Evolutionary conservation across 2,329 filamentous ascomycete genomes (phyloP).

Genomic region (Trichoderma oligosporum): DNA sequence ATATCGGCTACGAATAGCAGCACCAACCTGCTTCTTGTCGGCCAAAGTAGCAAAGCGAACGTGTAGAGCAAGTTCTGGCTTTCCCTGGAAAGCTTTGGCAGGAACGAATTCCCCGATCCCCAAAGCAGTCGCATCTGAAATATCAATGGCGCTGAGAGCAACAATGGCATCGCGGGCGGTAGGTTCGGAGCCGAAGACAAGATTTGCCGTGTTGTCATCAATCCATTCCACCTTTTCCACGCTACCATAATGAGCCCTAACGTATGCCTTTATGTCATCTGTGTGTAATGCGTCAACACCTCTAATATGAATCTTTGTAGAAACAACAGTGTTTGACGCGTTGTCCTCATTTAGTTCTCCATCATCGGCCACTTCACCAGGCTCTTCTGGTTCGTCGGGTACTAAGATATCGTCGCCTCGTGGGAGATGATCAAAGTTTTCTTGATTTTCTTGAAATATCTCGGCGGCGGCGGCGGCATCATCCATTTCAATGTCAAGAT

Average conservation of each 20-base stretch:
- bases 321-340: slow-evolving; percentile 30
- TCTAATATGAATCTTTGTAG: slow-evolving; percentile 72
- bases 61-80: slow-evolving; percentile 65
- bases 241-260: slow-evolving; percentile 60
- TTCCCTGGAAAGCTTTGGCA: slow-evolving; percentile 64
- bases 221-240: slow-evolving; percentile 82
- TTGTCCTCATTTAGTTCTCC: slow-evolving; percentile 26
- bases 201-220: slow-evolving; percentile 84
- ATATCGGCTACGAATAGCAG: slow-evolving; percentile 78
- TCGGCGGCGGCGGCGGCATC: slow-evolving; percentile 47
- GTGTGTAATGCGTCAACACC: slow-evolving; percentile 81
- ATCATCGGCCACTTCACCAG: slow-evolving; percentile 38
- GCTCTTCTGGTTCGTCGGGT: slow-evolving; percentile 37
- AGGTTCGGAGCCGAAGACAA: slow-evolving; percentile 63
- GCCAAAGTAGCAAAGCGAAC: slow-evolving; percentile 69
- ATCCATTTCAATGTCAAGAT: slow-evolving; percentile 70
- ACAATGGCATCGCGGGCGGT: slow-evolving; percentile 52
- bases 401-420: slow-evolving; percentile 39
- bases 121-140: slow-evolving; percentile 52
- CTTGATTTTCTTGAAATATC: slow-evolving; percentile 25
- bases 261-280: slow-evolving; percentile 72
- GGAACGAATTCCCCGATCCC: slow-evolving; percentile 61
- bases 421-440: slow-evolving; percentile 28
- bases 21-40: slow-evolving; percentile 77
- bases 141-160: slow-evolving; percentile 49